Percentiles rank a stretch among this genome's conserved stretches.
Conservation (phyloP, 176 grass and related monocot species). For the Oryza brachyantha region DNA sequence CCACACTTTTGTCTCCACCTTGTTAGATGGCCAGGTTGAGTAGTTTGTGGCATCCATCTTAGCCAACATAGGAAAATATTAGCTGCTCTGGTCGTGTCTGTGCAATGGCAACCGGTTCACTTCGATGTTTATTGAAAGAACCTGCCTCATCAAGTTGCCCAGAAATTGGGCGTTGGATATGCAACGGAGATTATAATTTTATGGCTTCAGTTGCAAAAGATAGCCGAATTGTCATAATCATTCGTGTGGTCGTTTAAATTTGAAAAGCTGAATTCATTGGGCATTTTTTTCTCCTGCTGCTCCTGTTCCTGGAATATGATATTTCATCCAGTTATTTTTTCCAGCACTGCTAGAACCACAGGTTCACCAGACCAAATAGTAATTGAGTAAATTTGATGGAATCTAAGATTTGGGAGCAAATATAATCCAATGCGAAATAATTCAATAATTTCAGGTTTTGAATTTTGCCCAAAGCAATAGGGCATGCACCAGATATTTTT, state of each 20-base stretch:
- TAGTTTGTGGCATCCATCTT: not conserved
- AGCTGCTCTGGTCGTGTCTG: conserved; percentile 20
- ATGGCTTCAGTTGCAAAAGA: not conserved
- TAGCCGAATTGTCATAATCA: not conserved
- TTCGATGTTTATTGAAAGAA: conserved; percentile 17
- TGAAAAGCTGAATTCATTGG: conserved; percentile 4
- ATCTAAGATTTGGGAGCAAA: too few relatives aligned
- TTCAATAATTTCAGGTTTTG: too few relatives aligned
- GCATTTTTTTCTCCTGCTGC: not conserved
- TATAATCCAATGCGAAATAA: too few relatives aligned
- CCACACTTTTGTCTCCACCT: not conserved
- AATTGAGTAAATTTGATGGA: too few relatives aligned
- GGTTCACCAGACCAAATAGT: too few relatives aligned
- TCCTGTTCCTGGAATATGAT: not conserved
- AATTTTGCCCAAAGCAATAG: too few relatives aligned
- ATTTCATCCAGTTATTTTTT: not conserved
- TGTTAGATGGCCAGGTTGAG: conserved; percentile 1
- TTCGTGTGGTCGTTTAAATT: not conserved
- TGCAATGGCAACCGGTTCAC: not conserved
- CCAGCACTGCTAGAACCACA: not conserved
- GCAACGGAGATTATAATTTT: not conserved
- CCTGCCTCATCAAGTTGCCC: not conserved
- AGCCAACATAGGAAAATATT: not conserved
- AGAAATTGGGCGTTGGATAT: not conserved
- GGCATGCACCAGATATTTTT: too few relatives aligned